phyloP scores from a whole-genome alignment of 2,329 filamentous ascomycete genomes.

The Sporothrix brasiliensis region DNA sequence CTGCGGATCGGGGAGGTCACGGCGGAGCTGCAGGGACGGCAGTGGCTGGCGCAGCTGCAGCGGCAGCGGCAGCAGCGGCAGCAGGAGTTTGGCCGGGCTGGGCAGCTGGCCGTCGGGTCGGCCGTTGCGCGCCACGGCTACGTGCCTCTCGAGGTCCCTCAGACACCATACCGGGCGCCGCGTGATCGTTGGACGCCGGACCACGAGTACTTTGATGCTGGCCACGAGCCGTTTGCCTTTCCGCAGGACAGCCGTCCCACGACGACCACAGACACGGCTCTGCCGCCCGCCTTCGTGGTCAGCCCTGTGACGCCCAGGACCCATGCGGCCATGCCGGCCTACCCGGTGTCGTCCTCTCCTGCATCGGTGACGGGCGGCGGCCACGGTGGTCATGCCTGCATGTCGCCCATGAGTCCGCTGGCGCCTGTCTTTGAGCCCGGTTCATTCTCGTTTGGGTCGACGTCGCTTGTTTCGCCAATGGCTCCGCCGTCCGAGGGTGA shows the following conservation, averaged over 20 bases:
- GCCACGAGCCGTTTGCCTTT: neutral
- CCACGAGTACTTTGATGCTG: neutral
- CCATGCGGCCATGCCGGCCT: neutral
- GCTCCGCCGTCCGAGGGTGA: neutral
- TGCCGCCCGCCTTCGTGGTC: neutral
- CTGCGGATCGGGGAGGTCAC: constrained; percentile 54
- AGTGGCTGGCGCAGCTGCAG: constrained; percentile 45
- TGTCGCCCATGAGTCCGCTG: constrained; percentile 31
- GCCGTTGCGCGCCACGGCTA: neutral
- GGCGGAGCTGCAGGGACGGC: constrained; percentile 52
- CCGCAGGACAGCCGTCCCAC: neutral
- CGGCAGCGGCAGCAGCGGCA: constrained; percentile 35
- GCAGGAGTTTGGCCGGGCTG: neutral
- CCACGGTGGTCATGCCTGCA: neutral
- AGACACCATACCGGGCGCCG: neutral
- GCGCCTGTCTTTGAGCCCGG: constrained; percentile 43
- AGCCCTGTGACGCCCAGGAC: constrained; percentile 25
- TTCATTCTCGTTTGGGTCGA: neutral
- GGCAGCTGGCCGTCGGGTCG: neutral
- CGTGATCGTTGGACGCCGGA: constrained; percentile 8
- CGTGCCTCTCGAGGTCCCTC: neutral
- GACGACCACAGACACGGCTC: neutral
- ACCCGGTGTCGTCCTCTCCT: neutral
- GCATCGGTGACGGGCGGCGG: neutral
- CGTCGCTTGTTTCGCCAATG: neutral